phyloP scores from a whole-genome alignment of 331 rosid genomes.

The Spiraea crenata region DNA sequence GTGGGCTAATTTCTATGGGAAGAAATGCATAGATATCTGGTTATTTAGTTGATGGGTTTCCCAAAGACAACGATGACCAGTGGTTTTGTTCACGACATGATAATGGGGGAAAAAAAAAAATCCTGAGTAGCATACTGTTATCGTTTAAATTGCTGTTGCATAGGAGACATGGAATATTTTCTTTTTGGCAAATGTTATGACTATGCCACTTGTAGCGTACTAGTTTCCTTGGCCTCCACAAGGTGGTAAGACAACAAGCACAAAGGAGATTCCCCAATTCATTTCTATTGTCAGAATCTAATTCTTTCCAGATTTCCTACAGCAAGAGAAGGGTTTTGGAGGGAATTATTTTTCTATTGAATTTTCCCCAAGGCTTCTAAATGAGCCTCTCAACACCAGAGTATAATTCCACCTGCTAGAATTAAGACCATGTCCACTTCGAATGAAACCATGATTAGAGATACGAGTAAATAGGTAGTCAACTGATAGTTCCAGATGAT shows the following conservation, averaged over 20 bases:
- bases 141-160: background rate
- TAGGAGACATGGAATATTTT: background rate
- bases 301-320: background rate
- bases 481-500: too few relatives aligned
- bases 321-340: background rate
- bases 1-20: too few relatives aligned
- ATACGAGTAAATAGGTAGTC: too few relatives aligned
- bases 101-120: background rate
- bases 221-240: background rate
- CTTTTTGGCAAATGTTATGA: background rate
- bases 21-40: too few relatives aligned
- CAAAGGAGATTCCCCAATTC: background rate
- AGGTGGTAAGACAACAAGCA: background rate
- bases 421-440: background rate
- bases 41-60: too few relatives aligned
- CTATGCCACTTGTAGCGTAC: background rate
- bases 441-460: background rate
- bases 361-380: background rate
- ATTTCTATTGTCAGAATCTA: background rate
- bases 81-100: background rate
- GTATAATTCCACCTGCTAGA: background rate
- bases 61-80: background rate
- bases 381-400: background rate
- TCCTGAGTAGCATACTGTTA: background rate
- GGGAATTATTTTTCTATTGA: background rate